These are phyloP conservation scores for Diaporthe destruens DNA, from an alignment of 2,329 filamentous ascomycete species.

Conservation along the genomic window DNA sequence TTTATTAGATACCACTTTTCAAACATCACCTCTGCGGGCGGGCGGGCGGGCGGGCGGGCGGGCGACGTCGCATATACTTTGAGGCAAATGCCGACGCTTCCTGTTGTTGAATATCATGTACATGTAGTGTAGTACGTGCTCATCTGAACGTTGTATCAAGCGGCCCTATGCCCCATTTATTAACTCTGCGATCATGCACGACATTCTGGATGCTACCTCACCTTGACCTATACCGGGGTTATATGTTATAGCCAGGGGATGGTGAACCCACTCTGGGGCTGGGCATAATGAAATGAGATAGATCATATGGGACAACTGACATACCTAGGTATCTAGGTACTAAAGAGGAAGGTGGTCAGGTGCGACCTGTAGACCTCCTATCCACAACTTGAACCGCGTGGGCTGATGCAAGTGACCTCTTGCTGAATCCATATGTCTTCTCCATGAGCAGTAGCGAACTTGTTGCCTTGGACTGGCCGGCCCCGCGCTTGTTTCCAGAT, in stretches of 20 bases:
- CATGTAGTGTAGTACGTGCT: too few relatives aligned
- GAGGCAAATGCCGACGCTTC: background rate
- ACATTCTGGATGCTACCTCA: slow-evolving; percentile 3
- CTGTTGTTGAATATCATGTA: background rate
- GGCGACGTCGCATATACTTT: background rate
- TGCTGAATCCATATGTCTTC: too few relatives aligned
- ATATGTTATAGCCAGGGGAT: background rate
- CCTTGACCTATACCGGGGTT: background rate
- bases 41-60: too few relatives aligned
- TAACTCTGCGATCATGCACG: background rate
- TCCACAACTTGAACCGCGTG: too few relatives aligned
- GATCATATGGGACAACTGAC: background rate
- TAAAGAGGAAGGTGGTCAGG: background rate
- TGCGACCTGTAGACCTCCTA: background rate
- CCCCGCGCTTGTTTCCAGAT: background rate
- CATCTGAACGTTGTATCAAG: too few relatives aligned
- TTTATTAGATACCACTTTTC: slow-evolving; percentile 22
- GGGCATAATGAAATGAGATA: background rate
- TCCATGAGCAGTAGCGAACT: too few relatives aligned
- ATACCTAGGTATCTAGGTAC: too few relatives aligned
- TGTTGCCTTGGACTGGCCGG: background rate
- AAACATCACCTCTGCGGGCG: background rate
- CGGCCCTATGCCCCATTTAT: too few relatives aligned
- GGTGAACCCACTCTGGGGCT: too few relatives aligned
- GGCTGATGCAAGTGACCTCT: too few relatives aligned